These are phyloP conservation scores for Neoascochyta sp. DNA, from an alignment of 2,329 filamentous ascomycete genomes.

Conservation along the genomic window DNA sequence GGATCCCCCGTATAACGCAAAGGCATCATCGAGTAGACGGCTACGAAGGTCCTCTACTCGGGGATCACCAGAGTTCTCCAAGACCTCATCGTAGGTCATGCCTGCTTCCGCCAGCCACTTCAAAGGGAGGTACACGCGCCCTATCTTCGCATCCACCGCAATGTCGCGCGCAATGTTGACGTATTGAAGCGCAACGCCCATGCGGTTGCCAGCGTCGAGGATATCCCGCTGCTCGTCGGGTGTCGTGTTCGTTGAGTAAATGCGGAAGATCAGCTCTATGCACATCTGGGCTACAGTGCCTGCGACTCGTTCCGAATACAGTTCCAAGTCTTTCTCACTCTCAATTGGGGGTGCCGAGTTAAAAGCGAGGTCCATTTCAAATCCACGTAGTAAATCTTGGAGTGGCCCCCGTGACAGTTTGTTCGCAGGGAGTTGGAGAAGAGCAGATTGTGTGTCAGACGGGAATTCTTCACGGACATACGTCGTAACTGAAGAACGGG, in stretches of 20 bases:
- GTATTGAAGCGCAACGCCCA: constrained; percentile 73
- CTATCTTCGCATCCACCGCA: constrained; percentile 60
- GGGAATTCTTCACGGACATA: constrained; percentile 54
- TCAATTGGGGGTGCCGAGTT: constrained; percentile 50
- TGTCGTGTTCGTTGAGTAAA: constrained; percentile 43
- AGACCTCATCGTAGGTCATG: constrained; percentile 53
- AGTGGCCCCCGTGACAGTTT: constrained; percentile 59
- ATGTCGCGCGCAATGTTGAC: constrained; percentile 75
- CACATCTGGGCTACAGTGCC: constrained; percentile 69
- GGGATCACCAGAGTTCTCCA: constrained; percentile 49
- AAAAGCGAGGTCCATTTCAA: constrained; percentile 65
- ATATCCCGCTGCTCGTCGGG: constrained; percentile 42
- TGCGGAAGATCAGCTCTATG: constrained; percentile 62
- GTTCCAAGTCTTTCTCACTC: constrained; percentile 56
- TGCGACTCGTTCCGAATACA: constrained; percentile 65
- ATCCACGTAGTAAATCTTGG: constrained; percentile 63
- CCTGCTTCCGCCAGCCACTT: constrained; percentile 60
- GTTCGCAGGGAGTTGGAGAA: constrained; percentile 57
- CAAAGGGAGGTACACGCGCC: constrained; percentile 65
- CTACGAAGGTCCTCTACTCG: constrained; percentile 51
- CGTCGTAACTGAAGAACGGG: constrained; percentile 5
- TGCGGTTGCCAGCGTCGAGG: constrained; percentile 56
- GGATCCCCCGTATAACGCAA: constrained; percentile 56
- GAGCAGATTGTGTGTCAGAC: constrained; percentile 49
- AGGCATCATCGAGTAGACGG: constrained; percentile 58